A percentile compares a stretch with the other conserved stretches of the same genome.
Evolutionary conservation across 169 alveolate species (phyloP).

Genomic region (Plasmodium billcollinsi): DNA sequence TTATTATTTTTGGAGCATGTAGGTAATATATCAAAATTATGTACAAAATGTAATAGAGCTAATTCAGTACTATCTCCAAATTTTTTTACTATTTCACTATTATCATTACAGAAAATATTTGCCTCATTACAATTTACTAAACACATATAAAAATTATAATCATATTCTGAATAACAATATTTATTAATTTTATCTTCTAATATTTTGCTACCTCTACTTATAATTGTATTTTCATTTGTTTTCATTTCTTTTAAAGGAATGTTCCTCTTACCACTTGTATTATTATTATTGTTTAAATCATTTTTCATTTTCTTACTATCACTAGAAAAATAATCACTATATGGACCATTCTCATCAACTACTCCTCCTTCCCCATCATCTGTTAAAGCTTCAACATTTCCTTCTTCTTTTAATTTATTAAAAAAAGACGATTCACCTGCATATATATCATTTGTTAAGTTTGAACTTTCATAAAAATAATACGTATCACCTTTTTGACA

Average conservation of each 20-base stretch:
- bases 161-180: constrained; percentile 46
- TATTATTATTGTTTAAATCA: not conserved
- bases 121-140: constrained; percentile 69
- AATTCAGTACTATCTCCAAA: constrained; percentile 77
- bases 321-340: not conserved
- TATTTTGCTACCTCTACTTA: constrained; percentile 71
- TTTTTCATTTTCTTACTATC: not conserved
- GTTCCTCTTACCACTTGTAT: not conserved
- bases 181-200: constrained; percentile 66
- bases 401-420: constrained; percentile 11
- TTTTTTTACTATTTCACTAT: constrained; percentile 46
- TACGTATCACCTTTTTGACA: constrained; percentile 77
- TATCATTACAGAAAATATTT: constrained; percentile 37
- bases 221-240: constrained; percentile 46
- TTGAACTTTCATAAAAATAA: constrained; percentile 75
- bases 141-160: constrained; percentile 68
- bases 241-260: constrained; percentile 20
- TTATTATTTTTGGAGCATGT: constrained; percentile 19
- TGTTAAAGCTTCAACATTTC: not conserved
- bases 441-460: not conserved
- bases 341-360: constrained; percentile 1
- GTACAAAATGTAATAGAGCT: constrained; percentile 63
- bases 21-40: constrained; percentile 53
- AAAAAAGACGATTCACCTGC: constrained; percentile 34
- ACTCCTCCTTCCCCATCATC: not conserved